Evolutionary conservation across 805 yeast species (phyloP).

Genomic region (Barnettozyma botsteinii): DNA sequence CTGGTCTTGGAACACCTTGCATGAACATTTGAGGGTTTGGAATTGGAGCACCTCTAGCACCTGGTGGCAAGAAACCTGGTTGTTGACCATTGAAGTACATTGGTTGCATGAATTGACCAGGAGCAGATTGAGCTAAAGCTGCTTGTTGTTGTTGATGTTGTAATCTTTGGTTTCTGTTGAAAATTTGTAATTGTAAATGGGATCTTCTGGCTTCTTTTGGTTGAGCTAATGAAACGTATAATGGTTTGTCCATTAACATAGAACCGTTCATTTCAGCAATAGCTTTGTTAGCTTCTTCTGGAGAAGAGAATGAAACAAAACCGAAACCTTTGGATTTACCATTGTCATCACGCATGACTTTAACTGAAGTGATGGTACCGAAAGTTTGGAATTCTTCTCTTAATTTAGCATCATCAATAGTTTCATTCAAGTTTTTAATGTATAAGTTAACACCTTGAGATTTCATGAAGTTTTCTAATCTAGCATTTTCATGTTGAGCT

Average conservation of each 20-base stretch:
- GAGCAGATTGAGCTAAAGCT: constrained; percentile 80
- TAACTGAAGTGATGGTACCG: constrained; percentile 93
- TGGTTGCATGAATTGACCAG: constrained; percentile 80
- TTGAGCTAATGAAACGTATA: constrained; percentile 98
- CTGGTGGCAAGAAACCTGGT: constrained; percentile 80
- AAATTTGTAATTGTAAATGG: constrained; percentile 95
- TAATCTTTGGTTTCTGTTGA: constrained; percentile 97
- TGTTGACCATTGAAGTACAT: constrained; percentile 61
- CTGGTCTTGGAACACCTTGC: constrained; percentile 61
- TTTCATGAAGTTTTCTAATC: constrained; percentile 86
- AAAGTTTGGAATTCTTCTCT: constrained; percentile 88
- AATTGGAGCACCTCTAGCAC: constrained; percentile 69
- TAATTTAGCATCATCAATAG: constrained; percentile 85
- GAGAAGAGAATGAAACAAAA: constrained; percentile 94
- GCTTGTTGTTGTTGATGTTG: constrained; percentile 49
- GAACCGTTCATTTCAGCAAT: constrained; percentile 97
- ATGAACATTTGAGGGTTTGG: constrained; percentile 74
- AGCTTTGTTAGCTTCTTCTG: constrained; percentile 99
- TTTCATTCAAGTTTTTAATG: constrained; percentile 93
- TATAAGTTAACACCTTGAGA: constrained; percentile 97
- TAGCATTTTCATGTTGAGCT: constrained; percentile 87
- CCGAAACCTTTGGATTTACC: constrained; percentile 98
- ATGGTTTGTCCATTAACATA: constrained; percentile 90
- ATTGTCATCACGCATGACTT: constrained; percentile 90
- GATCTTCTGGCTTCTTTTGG: constrained; percentile 96